Evolutionary conservation across 345 rosid species (phyloP).

Genomic region (Camelina sativa): DNA sequence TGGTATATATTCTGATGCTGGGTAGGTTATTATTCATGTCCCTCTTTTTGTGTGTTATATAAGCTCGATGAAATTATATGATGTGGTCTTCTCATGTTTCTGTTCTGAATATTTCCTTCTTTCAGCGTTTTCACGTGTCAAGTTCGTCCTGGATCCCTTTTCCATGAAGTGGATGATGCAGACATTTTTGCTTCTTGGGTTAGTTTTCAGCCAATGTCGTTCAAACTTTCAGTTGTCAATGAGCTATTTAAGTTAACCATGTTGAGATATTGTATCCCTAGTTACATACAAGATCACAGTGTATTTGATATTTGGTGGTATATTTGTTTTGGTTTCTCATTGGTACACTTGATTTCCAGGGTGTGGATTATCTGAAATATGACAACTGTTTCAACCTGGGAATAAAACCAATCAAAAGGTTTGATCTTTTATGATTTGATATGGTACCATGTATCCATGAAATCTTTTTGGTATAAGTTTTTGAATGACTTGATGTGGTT

Average conservation of each 20-base stretch:
- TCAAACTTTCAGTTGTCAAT: background rate
- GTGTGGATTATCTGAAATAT: conserved; percentile 92
- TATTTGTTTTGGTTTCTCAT: conserved; percentile 27
- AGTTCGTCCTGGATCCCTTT: conserved; percentile 97
- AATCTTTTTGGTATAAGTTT: background rate
- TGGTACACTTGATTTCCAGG: conserved; percentile 51
- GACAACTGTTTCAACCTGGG: conserved; percentile 97
- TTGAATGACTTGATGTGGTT: conserved; percentile 26
- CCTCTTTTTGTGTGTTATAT: conserved; percentile 33
- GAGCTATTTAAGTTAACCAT: conserved; percentile 11
- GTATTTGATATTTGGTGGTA: conserved; percentile 8
- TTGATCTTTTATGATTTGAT: conserved; percentile 28
- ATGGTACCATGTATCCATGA: conserved; percentile 7
- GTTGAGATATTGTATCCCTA: conserved; percentile 1
- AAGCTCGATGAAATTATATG: conserved; percentile 28
- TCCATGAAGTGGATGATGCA: conserved; percentile 85
- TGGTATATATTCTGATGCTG: conserved; percentile 98
- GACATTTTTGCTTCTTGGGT: conserved; percentile 91
- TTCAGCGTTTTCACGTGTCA: conserved; percentile 82
- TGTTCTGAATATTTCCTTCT: conserved; percentile 24
- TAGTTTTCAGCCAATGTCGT: conserved; percentile 46
- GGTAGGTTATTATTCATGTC: conserved; percentile 63
- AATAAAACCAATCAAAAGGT: conserved; percentile 76
- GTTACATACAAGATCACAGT: background rate
- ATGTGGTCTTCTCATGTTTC: conserved; percentile 31